These are phyloP conservation scores for Biscogniauxia marginata DNA, from an alignment of 2,329 filamentous ascomycete species.

Conservation along the genomic window DNA sequence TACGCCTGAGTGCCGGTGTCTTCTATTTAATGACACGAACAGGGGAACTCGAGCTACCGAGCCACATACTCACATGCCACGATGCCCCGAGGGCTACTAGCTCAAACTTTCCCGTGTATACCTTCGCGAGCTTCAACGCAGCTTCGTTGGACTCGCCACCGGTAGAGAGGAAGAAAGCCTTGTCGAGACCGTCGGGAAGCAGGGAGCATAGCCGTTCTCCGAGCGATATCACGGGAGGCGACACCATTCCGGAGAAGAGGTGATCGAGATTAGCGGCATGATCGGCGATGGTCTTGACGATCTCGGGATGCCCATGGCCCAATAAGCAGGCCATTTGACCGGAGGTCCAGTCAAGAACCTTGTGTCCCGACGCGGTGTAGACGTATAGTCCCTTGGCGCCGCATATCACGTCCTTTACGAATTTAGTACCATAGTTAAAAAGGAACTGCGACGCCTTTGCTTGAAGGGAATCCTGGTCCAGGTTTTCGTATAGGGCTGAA, in stretches of 20 bases:
- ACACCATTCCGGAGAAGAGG: conserved; percentile 58
- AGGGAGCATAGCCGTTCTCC: conserved; percentile 48
- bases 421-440: conserved; percentile 13
- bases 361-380: conserved; percentile 43
- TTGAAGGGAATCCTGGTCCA: conserved; percentile 9
- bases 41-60: neutral
- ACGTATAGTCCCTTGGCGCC: conserved; percentile 44
- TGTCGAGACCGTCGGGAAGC: conserved; percentile 49
- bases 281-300: conserved; percentile 50
- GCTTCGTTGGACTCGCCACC: conserved; percentile 59
- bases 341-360: conserved; percentile 58
- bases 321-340: conserved; percentile 61
- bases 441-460: conserved; percentile 12
- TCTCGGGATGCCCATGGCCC: conserved; percentile 57
- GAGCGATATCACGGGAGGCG: conserved; percentile 54
- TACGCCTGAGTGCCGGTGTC: too few species aligned
- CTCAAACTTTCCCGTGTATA: conserved; percentile 64
- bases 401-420: conserved; percentile 38
- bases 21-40: too few species aligned
- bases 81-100: conserved; percentile 58
- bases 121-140: conserved; percentile 63
- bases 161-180: conserved; percentile 57
- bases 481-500: conserved; percentile 7
- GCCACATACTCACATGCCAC: conserved; percentile 44
- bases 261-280: conserved; percentile 55